Percentiles rank a stretch among this genome's conserved stretches.
Conservation (phyloP, 257 asterid genomes). For the Petunia axillaris region DNA sequence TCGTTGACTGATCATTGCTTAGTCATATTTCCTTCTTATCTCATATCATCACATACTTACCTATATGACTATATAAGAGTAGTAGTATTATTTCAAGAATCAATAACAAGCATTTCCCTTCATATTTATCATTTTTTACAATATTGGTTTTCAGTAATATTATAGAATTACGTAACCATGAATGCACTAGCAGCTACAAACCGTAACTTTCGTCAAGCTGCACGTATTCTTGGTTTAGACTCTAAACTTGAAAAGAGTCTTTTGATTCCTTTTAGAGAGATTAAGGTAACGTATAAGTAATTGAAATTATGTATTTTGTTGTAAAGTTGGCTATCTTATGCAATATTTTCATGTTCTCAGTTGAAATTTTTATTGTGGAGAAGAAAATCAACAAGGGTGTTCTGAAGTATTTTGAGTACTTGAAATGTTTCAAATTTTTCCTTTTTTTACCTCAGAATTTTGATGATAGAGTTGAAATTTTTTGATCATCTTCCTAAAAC, state of each 20-base stretch:
- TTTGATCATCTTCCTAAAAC: too few species aligned
- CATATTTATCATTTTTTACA: too few species aligned
- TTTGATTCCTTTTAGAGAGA: conserved; percentile 91
- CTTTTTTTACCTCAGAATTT: not conserved
- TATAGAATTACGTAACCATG: conserved; percentile 42
- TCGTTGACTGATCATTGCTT: too few species aligned
- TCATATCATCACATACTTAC: too few species aligned
- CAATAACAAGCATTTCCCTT: too few species aligned
- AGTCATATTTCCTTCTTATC: too few species aligned
- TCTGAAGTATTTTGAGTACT: not conserved
- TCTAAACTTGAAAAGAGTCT: conserved; percentile 86
- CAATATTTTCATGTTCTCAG: not conserved
- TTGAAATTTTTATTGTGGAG: not conserved
- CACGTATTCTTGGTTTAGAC: conserved; percentile 88
- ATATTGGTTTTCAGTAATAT: not conserved
- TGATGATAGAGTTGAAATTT: not conserved
- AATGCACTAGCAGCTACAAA: conserved; percentile 95
- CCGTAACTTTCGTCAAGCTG: conserved; percentile 88
- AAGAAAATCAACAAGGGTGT: not conserved
- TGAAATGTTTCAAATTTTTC: not conserved
- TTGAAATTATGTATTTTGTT: not conserved
- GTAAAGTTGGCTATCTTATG: not conserved
- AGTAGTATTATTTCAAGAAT: too few species aligned
- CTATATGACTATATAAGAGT: too few species aligned
- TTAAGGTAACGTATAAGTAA: conserved; percentile 55